A percentile compares a stretch with the other conserved stretches of the same genome.
Evolutionary conservation across 441 rosid genomes (phyloP).

Genomic region (Pelargonium australe): DNA sequence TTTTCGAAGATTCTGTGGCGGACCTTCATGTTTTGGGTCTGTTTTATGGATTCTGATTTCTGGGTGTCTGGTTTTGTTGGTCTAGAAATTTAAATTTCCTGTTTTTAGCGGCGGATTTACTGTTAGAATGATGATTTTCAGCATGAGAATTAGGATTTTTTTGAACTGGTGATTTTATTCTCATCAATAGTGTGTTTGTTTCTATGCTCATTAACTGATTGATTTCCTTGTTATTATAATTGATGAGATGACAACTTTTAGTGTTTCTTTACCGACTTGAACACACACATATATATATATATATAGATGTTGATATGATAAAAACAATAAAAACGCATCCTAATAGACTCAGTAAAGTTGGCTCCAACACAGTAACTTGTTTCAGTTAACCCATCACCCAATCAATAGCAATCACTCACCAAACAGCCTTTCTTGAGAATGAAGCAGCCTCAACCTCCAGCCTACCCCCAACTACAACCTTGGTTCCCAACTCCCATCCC

Average conservation of each 20-base stretch:
- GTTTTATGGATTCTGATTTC: constrained; percentile 12
- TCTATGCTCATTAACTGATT: neutral
- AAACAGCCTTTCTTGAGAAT: constrained; percentile 23
- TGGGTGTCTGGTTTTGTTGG: constrained; percentile 7
- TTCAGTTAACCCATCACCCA: constrained; percentile 12
- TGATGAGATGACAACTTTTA: no score
- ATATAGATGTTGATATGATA: no score
- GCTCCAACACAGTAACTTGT: no score
- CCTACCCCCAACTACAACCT: no score
- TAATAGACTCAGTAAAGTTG: no score
- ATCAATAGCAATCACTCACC: constrained; percentile 23
- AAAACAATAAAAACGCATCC: no score
- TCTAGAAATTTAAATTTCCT: neutral
- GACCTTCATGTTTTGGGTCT: constrained; percentile 5
- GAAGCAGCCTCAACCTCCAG: no score
- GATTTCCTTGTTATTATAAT: neutral
- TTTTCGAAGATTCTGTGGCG: neutral
- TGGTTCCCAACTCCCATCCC: constrained; percentile 13
- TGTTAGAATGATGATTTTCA: neutral
- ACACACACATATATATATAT: no score
- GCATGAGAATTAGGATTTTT: neutral
- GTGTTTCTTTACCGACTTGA: no score
- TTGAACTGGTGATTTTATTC: neutral
- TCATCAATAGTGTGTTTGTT: neutral
- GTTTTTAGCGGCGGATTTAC: constrained; percentile 1